A percentile compares a stretch with the other conserved stretches of the same genome.
Conservation (phyloP, 1,139 yeast species). For the Pichia sp. region DNA sequence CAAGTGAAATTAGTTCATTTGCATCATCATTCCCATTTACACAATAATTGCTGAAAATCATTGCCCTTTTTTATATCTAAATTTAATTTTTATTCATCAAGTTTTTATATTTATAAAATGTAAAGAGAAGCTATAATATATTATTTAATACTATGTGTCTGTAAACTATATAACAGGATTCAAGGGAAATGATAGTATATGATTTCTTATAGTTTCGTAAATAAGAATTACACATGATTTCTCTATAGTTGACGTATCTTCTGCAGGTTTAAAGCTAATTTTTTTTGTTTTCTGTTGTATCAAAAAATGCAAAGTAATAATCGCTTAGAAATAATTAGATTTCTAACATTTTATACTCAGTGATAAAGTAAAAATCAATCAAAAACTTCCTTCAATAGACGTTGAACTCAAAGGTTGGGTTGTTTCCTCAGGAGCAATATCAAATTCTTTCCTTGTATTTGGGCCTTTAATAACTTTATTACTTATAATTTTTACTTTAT, state of each 20-base stretch:
- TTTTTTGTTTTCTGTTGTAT: too few relatives aligned
- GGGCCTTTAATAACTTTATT: conserved; percentile 67
- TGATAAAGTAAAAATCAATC: neutral
- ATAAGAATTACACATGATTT: too few relatives aligned
- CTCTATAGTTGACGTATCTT: too few relatives aligned
- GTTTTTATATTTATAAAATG: neutral
- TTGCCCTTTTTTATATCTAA: neutral
- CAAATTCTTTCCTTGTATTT: conserved; percentile 27
- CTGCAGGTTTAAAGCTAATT: too few relatives aligned
- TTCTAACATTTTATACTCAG: too few relatives aligned
- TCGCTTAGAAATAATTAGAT: too few relatives aligned
- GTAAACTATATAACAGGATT: neutral
- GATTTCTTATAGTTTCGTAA: too few relatives aligned
- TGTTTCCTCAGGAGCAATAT: conserved; percentile 28
- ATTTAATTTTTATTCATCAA: neutral
- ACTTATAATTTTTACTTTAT: conserved; percentile 59
- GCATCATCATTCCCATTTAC: conserved; percentile 15
- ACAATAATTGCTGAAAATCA: conserved; percentile 4
- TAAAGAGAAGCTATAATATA: neutral
- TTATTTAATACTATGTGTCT: neutral
- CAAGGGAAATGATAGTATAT: neutral
- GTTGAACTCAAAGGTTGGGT: conserved; percentile 17
- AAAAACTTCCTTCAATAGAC: conserved; percentile 2
- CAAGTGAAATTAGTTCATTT: conserved; percentile 13
- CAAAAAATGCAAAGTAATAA: too few relatives aligned